Evolutionary conservation across 1,139 yeast species (phyloP), one percentile per base, ranked within the genome.

Genomic region (Geotrichum aggregatum): DNA sequence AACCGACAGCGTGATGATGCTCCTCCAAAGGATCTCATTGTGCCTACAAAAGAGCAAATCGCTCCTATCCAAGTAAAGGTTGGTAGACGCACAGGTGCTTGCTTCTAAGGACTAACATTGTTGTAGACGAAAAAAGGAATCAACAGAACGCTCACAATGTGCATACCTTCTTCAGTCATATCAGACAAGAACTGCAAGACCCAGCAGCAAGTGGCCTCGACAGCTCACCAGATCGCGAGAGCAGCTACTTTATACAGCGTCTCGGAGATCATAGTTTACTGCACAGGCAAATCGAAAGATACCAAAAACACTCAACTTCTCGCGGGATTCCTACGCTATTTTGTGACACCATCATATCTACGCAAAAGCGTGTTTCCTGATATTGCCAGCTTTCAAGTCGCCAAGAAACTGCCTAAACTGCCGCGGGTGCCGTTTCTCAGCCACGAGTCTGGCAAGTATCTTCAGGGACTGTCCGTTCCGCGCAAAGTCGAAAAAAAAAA

Each of bases 281-380:
- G 62, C n/a, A 40, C 38, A 61, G 52, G 31, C 19, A 54, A 56
- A 52, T 57, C 50, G 18, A 63, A 49, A 13, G 54, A 33, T 30
- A 52, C 48, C 5, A 39, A 13, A 38, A 47, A 39, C 34, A 53
- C 22, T 22, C 59, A 55, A 52, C 58, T 63, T 52, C 74, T 87
- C 44, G 94, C 95, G 0, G 75, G 84, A 1, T 72, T 89, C 50
- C 71, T 89, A 51, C 96, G 88, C 65, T 89, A 74, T 64, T 87
- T 87, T 62, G 80, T 89, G 14, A 89, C 97, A 0, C 97, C 97
- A 1, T 87, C 91, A 47, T 87, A 89, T 63, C 73, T 89, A 39
- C 77, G 84, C 22, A 81, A 82, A 57, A 70, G 83, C 0, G 75
- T 84, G 8, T 86, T 89, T 69, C 74, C 75, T 50, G 69, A 68